phyloP scores from a whole-genome alignment of 768 basidiomycete species.

The Lactarius evosmus region DNA sequence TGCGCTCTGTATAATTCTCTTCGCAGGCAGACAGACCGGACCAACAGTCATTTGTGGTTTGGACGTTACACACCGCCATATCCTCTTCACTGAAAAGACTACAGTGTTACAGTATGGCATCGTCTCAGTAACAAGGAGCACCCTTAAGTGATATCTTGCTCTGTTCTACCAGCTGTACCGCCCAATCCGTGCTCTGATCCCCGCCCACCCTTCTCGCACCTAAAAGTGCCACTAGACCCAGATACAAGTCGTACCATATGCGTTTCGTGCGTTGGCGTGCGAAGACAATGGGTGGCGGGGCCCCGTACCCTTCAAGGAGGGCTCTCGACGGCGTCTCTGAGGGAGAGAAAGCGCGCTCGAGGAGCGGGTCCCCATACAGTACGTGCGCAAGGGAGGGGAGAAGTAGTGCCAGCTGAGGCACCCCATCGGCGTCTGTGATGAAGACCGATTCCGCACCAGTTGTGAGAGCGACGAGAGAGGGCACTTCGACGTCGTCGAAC shows the following conservation, averaged over 20 bases:
- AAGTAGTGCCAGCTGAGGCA: conserved; percentile 43
- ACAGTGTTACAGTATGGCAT: background rate
- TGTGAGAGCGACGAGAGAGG: conserved; percentile 63
- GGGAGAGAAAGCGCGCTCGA: conserved; percentile 61
- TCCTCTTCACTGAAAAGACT: background rate
- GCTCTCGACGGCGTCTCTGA: conserved; percentile 34
- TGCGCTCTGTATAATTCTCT: background rate
- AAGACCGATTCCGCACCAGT: conserved; percentile 57
- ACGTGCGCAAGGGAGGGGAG: conserved; percentile 44
- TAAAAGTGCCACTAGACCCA: conserved; percentile 53
- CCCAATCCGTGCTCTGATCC: conserved; percentile 39
- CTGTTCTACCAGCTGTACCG: conserved; percentile 35
- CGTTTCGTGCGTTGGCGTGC: conserved; percentile 71
- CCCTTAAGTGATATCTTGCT: conserved; percentile 44
- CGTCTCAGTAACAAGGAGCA: conserved; percentile 46
- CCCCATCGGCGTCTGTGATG: conserved; percentile 36
- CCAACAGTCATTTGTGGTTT: background rate
- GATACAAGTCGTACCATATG: conserved; percentile 70
- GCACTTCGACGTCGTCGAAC: conserved; percentile 74
- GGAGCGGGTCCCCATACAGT: conserved; percentile 73
- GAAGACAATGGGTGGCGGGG: conserved; percentile 50
- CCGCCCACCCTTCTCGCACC: conserved; percentile 35
- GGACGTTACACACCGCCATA: background rate
- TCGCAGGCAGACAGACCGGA: background rate
- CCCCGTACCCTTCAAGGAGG: conserved; percentile 59